Evolutionary conservation across 257 asterid genomes (phyloP).

Genomic region (Cordia subcordata): DNA sequence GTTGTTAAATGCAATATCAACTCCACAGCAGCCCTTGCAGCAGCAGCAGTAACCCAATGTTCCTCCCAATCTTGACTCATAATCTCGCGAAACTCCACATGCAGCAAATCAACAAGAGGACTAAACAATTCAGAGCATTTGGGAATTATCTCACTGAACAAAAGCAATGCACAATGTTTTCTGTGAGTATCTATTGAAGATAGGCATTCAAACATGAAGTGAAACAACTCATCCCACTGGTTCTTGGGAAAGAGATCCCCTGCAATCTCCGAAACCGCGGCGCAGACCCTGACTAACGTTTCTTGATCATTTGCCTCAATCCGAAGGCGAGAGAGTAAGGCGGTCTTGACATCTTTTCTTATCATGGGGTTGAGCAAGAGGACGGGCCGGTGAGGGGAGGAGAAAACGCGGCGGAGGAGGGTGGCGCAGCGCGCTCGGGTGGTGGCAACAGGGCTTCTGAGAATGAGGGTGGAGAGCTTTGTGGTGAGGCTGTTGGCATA

Average conservation of each 20-base stretch:
- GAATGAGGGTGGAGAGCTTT: too few relatives aligned
- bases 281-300: not conserved
- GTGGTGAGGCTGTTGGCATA: too few relatives aligned
- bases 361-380: not conserved
- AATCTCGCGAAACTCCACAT: not conserved
- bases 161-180: not conserved
- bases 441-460: not conserved
- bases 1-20: not conserved
- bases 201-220: not conserved
- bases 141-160: constrained; percentile 3
- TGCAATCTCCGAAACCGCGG: constrained; percentile 3
- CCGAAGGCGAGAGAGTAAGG: not conserved
- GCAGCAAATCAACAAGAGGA: not conserved
- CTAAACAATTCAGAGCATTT: constrained; percentile 5
- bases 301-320: not conserved
- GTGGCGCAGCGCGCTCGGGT: not conserved
- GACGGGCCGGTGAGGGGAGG: not conserved
- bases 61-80: not conserved
- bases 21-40: constrained; percentile 1
- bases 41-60: not conserved
- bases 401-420: not conserved
- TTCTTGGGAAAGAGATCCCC: not conserved
- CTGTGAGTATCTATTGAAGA: not conserved
- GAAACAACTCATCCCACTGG: not conserved
- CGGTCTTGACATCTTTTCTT: not conserved